A percentile compares a stretch with the other conserved stretches of the same genome.
phyloP scores from a whole-genome alignment of 257 asterid species.

The Przewalskia tangutica region DNA sequence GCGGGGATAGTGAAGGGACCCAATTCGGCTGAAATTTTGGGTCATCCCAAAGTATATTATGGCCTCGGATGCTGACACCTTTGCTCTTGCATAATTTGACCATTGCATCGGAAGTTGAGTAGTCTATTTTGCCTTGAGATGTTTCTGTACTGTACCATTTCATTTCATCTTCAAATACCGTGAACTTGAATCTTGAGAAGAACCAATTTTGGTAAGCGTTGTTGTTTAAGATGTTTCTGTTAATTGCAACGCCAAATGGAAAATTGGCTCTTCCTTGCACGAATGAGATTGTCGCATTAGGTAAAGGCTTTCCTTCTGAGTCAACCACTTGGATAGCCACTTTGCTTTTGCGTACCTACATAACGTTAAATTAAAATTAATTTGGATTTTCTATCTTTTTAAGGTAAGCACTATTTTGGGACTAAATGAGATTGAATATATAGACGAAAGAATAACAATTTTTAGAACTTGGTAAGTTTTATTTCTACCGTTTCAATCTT shows the following conservation, averaged over 20 bases:
- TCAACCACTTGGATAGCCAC: constrained; percentile 19
- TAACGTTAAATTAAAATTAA: not conserved
- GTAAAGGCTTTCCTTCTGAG: constrained; percentile 5
- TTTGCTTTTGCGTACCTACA: constrained; percentile 12
- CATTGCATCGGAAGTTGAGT: constrained; percentile 38
- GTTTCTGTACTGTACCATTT: constrained; percentile 44
- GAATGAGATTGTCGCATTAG: constrained; percentile 8
- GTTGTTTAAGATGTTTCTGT: not conserved
- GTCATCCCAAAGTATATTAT: constrained; percentile 53
- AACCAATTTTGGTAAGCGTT: constrained; percentile 39
- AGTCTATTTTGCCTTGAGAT: constrained; percentile 32
- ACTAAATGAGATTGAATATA: not conserved
- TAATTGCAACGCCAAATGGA: constrained; percentile 21
- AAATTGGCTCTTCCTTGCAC: not conserved
- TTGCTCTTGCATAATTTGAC: constrained; percentile 25
- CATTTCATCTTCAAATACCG: constrained; percentile 52
- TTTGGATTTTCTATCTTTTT: not conserved
- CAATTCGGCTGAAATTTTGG: constrained; percentile 26
- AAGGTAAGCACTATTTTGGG: constrained; percentile 12
- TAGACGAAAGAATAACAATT: not conserved
- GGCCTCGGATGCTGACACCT: constrained; percentile 38
- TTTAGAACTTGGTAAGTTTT: no score
- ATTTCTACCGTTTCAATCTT: constrained; percentile 33
- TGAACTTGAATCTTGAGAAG: constrained; percentile 39
- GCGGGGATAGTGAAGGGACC: constrained; percentile 25